Conservation (phyloP, 805 yeast species). For the Ogataea zsoltii region DNA sequence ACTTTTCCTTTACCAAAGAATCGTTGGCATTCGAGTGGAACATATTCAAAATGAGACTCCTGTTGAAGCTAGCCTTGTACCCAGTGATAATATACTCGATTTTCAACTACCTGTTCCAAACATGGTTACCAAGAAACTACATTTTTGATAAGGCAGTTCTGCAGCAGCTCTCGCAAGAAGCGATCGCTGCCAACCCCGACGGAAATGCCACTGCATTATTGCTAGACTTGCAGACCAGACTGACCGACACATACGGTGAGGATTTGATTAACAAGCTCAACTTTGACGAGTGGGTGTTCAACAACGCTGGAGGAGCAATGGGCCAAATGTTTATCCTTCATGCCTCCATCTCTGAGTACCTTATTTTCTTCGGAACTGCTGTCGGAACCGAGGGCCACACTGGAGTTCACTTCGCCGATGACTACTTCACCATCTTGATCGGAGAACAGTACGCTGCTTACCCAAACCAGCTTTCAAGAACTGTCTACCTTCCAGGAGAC, state of each 20-base stretch:
- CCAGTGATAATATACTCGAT: constrained; percentile 34
- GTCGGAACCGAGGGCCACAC: constrained; percentile 95
- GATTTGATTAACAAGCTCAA: constrained; percentile 69
- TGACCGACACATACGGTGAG: constrained; percentile 65
- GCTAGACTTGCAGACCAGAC: constrained; percentile 55
- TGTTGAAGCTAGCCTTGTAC: constrained; percentile 21
- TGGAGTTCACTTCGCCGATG: constrained; percentile 96
- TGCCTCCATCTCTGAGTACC: constrained; percentile 90
- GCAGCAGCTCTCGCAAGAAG: constrained; percentile 57
- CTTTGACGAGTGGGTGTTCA: constrained; percentile 89
- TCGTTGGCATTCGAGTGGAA: background rate
- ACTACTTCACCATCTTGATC: constrained; percentile 85
- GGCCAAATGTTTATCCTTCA: constrained; percentile 93
- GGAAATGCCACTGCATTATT: constrained; percentile 64
- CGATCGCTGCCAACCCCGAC: constrained; percentile 53
- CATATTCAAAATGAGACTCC: constrained; percentile 11
- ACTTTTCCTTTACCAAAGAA: background rate
- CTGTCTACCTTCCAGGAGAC: constrained; percentile 83
- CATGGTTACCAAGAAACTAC: constrained; percentile 72
- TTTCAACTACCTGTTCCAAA: constrained; percentile 45
- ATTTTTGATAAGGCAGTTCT: constrained; percentile 68
- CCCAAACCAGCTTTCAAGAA: constrained; percentile 63
- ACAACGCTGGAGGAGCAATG: constrained; percentile 99
- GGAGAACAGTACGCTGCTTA: constrained; percentile 78
- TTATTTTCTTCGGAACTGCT: constrained; percentile 91